Percentiles rank a stretch among this genome's conserved stretches.
Evolutionary conservation across 768 basidiomycete species (phyloP).

Genomic region (Suillus lakei): DNA sequence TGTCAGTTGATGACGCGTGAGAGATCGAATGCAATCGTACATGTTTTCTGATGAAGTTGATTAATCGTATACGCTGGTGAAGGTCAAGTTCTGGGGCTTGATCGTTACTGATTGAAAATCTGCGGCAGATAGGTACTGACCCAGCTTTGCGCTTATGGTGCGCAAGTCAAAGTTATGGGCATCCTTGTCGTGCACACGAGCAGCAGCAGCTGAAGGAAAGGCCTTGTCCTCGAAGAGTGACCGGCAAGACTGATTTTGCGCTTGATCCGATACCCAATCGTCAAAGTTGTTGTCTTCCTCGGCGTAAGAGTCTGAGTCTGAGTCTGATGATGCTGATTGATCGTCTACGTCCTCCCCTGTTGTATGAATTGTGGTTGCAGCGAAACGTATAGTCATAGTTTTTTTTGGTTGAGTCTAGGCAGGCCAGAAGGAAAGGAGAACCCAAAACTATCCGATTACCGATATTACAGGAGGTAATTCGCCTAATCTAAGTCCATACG

Average conservation of each 20-base stretch:
- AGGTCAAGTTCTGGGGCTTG: slow-evolving; percentile 67
- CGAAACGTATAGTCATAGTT: slow-evolving; percentile 38
- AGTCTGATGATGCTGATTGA: slow-evolving; percentile 21
- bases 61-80: slow-evolving; percentile 76
- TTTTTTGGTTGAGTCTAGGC: neutral
- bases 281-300: slow-evolving; percentile 72
- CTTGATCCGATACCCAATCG: slow-evolving; percentile 80
- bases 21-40: slow-evolving; percentile 39
- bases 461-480: slow-evolving; percentile 14
- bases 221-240: slow-evolving; percentile 78
- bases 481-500: slow-evolving; percentile 1
- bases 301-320: slow-evolving; percentile 26
- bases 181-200: slow-evolving; percentile 62
- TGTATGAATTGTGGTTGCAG: slow-evolving; percentile 9
- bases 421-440: neutral
- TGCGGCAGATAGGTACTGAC: slow-evolving; percentile 44
- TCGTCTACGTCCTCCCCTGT: slow-evolving; percentile 16
- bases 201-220: slow-evolving; percentile 63
- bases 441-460: slow-evolving; percentile 10
- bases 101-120: slow-evolving; percentile 8
- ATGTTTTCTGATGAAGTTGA: slow-evolving; percentile 86
- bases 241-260: slow-evolving; percentile 53
- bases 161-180: slow-evolving; percentile 68
- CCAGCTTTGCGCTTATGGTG: slow-evolving; percentile 50
- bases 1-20: neutral